phyloP scores from a whole-genome alignment of 331 rosid genomes.

The Arachis monticola region DNA sequence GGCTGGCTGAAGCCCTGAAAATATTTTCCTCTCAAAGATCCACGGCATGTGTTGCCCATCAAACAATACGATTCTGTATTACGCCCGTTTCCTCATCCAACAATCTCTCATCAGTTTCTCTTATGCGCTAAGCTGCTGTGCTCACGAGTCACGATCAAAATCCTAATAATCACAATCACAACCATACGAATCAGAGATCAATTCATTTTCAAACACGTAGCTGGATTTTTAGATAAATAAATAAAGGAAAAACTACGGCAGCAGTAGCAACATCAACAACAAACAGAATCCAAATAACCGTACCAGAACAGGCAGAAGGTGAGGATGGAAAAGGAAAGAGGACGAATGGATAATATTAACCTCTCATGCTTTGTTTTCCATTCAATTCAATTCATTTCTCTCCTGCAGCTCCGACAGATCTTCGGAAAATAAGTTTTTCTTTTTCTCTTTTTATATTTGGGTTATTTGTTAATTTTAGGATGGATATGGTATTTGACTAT shows the following conservation, averaged over 20 bases:
- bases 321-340: slow-evolving; percentile 7
- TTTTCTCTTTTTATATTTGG: background rate
- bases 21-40: slow-evolving; percentile 87
- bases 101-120: slow-evolving; percentile 54
- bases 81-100: slow-evolving; percentile 56
- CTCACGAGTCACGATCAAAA: slow-evolving; percentile 1
- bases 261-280: background rate
- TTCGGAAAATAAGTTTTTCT: slow-evolving; percentile 35
- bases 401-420: slow-evolving; percentile 41
- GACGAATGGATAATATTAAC: slow-evolving; percentile 15
- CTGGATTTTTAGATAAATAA: background rate
- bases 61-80: slow-evolving; percentile 56
- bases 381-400: slow-evolving; percentile 10
- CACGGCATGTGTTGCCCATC: slow-evolving; percentile 99
- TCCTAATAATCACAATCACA: background rate
- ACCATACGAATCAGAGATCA: background rate
- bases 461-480: slow-evolving; percentile 58
- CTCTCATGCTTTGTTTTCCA: background rate
- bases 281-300: background rate
- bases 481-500: background rate
- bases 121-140: background rate
- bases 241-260: background rate
- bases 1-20: slow-evolving; percentile 78
- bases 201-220: background rate
- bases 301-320: slow-evolving; percentile 27